These are phyloP conservation scores for Fusarium sp. DNA, from an alignment of 2,329 filamentous ascomycete genomes.

Conservation along the genomic window DNA sequence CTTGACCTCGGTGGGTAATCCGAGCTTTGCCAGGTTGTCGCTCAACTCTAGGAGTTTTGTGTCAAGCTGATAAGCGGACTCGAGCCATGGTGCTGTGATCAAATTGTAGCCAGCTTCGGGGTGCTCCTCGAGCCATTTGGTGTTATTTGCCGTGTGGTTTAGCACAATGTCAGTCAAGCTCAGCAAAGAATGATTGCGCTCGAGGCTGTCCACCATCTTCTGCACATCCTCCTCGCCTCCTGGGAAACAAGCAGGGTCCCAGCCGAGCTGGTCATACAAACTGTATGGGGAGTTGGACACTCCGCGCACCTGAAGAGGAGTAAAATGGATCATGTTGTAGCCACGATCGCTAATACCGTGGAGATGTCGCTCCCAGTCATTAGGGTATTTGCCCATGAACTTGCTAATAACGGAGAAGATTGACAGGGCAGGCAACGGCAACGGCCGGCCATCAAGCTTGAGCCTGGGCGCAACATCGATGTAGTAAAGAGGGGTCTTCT, in stretches of 20 bases:
- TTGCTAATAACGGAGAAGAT: constrained; percentile 97
- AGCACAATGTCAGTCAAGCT: constrained; percentile 96
- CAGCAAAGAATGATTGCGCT: constrained; percentile 84
- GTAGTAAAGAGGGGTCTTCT: constrained; percentile 83
- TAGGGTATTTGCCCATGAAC: constrained; percentile 94
- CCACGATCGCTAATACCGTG: constrained; percentile 88
- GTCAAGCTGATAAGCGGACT: constrained; percentile 72
- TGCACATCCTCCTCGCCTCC: constrained; percentile 85
- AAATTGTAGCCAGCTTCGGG: constrained; percentile 97
- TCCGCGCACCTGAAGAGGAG: constrained; percentile 88
- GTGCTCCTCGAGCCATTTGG: constrained; percentile 91
- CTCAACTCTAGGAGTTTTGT: constrained; percentile 79
- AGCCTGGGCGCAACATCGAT: constrained; percentile 91
- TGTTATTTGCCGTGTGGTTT: constrained; percentile 98
- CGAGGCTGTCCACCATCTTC: constrained; percentile 81
- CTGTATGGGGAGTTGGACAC: constrained; percentile 97
- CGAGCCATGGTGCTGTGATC: constrained; percentile 83
- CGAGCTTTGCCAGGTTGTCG: constrained; percentile 74
- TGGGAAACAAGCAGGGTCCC: constrained; percentile 85
- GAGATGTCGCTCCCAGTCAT: constrained; percentile 90
- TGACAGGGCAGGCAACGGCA: constrained; percentile 88
- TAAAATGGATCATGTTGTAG: constrained; percentile 99
- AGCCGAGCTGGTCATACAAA: constrained; percentile 89
- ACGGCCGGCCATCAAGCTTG: constrained; percentile 74
- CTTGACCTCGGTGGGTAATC: constrained; percentile 79